A percentile compares a stretch with the other conserved stretches of the same genome.
Conservation (phyloP, 345 rosid genomes). For the Hypericum perforatum region DNA sequence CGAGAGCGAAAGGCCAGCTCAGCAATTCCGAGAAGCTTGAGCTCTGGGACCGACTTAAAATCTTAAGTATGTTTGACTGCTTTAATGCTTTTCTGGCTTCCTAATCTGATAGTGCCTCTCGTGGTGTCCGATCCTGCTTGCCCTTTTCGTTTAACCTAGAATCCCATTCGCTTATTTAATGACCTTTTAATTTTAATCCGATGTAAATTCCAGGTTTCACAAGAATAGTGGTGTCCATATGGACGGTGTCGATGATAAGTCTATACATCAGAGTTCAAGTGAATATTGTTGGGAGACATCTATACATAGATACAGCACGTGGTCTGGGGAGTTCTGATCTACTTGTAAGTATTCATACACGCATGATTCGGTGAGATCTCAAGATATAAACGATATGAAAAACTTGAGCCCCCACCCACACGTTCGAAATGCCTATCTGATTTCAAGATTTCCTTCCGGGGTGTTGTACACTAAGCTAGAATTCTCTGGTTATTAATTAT, state of each 20-base stretch:
- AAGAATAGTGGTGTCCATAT: slow-evolving; percentile 62
- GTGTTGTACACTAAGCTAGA: too few species aligned
- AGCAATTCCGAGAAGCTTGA: slow-evolving; percentile 61
- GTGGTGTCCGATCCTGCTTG: not conserved
- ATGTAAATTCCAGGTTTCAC: slow-evolving; percentile 66
- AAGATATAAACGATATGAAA: too few species aligned
- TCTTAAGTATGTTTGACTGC: slow-evolving; percentile 40
- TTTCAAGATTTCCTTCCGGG: too few species aligned
- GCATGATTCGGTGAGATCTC: too few species aligned
- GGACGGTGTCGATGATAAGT: slow-evolving; percentile 79
- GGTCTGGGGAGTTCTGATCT: slow-evolving; percentile 53
- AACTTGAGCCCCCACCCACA: too few species aligned
- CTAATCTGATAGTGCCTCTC: not conserved
- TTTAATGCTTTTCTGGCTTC: not conserved
- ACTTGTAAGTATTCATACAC: slow-evolving; percentile 40
- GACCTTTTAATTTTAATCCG: slow-evolving; percentile 9
- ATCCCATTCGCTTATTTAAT: not conserved
- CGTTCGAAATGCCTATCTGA: too few species aligned
- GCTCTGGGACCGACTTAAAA: slow-evolving; percentile 82
- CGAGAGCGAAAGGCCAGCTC: slow-evolving; percentile 70
- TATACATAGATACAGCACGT: slow-evolving; percentile 81
- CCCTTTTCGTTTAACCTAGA: not conserved
- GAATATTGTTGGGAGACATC: slow-evolving; percentile 89
- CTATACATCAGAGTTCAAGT: slow-evolving; percentile 90
- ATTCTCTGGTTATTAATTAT: too few species aligned